Conservation (phyloP, 1,139 yeast genomes). For the Kluyveromyces sp. region DNA sequence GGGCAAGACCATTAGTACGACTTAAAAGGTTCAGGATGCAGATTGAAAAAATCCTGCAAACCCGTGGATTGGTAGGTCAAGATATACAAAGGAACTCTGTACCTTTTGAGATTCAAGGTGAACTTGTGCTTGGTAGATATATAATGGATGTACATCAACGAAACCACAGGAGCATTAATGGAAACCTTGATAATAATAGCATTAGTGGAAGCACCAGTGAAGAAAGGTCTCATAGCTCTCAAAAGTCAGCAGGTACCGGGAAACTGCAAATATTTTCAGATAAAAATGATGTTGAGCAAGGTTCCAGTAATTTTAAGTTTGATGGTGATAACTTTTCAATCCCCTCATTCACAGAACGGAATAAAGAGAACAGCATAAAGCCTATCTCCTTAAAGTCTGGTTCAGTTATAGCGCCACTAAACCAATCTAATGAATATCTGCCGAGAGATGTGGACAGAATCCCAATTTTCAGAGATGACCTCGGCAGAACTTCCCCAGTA, state of each 20-base stretch:
- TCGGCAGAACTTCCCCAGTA: slow-evolving; percentile 29
- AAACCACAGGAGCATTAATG: background rate
- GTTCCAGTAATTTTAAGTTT: slow-evolving; percentile 1
- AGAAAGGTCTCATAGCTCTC: slow-evolving; percentile 22
- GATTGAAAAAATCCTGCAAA: slow-evolving; percentile 37
- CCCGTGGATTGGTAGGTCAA: slow-evolving; percentile 3
- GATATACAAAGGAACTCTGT: background rate
- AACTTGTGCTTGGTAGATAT: slow-evolving; percentile 21
- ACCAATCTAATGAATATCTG: slow-evolving; percentile 40
- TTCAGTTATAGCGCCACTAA: slow-evolving; percentile 14
- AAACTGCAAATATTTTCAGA: slow-evolving; percentile 22
- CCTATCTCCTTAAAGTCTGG: slow-evolving; percentile 51
- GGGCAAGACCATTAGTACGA: slow-evolving; percentile 60
- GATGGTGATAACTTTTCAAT: background rate
- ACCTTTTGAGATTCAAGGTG: slow-evolving; percentile 2
- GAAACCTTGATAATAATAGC: slow-evolving; percentile 22
- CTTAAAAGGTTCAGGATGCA: slow-evolving; percentile 43
- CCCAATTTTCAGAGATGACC: slow-evolving; percentile 38
- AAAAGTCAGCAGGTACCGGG: background rate
- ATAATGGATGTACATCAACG: slow-evolving; percentile 27
- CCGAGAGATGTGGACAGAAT: slow-evolving; percentile 34
- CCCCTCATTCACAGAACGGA: slow-evolving; percentile 29
- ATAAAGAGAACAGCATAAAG: slow-evolving; percentile 56
- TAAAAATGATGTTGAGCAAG: slow-evolving; percentile 11
- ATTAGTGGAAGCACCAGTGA: slow-evolving; percentile 12